Percentiles rank a stretch among this genome's conserved stretches.
Evolutionary conservation across 176 grass and related monocot genomes (phyloP).

Genomic region (Oryza glaberrima): DNA sequence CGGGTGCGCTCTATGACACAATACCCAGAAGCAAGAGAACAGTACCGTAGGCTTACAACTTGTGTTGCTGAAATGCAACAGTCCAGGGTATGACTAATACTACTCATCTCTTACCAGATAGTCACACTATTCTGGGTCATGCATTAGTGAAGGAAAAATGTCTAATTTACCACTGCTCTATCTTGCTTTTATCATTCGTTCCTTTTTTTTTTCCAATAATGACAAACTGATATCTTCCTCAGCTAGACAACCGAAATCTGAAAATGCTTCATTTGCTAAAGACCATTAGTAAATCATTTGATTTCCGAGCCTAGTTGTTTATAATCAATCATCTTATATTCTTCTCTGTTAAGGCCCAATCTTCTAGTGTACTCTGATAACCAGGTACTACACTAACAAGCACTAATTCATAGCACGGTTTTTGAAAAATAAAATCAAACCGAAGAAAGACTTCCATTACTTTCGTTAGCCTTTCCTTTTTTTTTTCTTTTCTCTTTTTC

Average conservation of each 20-base stretch:
- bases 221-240: background rate
- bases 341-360: background rate
- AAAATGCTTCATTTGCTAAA: background rate
- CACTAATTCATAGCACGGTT: background rate
- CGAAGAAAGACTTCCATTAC: background rate
- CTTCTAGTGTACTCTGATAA: background rate
- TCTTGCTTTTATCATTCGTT: background rate
- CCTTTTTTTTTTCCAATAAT: background rate
- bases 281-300: background rate
- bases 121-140: background rate
- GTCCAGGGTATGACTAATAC: slow-evolving; percentile 51
- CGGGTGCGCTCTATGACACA: slow-evolving; percentile 85
- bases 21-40: slow-evolving; percentile 88
- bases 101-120: background rate
- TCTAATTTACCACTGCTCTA: background rate
- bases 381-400: background rate
- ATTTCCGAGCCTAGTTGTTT: background rate
- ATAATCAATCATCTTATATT: background rate
- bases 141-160: background rate
- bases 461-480: background rate
- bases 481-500: background rate
- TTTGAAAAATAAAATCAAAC: slow-evolving; percentile 8
- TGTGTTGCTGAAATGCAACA: slow-evolving; percentile 73
- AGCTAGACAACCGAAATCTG: background rate
- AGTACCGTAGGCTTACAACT: slow-evolving; percentile 66